These are phyloP conservation scores for Imleria badia DNA, from an alignment of 768 basidiomycete genomes.

Conservation along the genomic window DNA sequence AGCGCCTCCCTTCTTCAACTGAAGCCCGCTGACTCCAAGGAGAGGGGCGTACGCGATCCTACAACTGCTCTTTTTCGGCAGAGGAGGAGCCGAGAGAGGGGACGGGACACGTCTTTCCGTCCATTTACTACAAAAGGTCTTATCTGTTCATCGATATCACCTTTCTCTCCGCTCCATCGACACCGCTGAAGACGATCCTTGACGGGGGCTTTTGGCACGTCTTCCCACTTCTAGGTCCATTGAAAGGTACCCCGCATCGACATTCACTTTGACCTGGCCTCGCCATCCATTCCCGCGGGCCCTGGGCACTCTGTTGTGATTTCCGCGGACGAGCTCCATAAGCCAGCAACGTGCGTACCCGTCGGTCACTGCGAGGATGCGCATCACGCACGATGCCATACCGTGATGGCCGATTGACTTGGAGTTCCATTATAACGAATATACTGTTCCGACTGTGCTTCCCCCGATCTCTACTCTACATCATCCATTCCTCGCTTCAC, in stretches of 20 bases:
- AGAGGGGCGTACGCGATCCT: too few relatives aligned
- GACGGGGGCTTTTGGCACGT: conserved; percentile 17
- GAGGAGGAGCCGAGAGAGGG: too few relatives aligned
- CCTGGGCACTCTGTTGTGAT: conserved; percentile 41
- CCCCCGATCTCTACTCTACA: conserved; percentile 54
- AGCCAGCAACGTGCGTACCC: conserved; percentile 63
- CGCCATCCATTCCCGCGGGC: conserved; percentile 41
- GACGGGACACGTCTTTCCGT: too few relatives aligned
- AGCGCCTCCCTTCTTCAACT: too few relatives aligned
- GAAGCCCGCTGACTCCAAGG: too few relatives aligned
- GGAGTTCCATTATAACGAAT: conserved; percentile 35
- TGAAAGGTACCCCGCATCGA: conserved; percentile 42
- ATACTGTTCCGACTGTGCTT: conserved; percentile 18
- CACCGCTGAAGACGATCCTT: conserved; percentile 29
- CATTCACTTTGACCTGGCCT: conserved; percentile 57
- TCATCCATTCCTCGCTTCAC: conserved; percentile 50
- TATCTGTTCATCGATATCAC: too few relatives aligned
- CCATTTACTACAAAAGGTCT: too few relatives aligned
- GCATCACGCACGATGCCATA: conserved; percentile 55
- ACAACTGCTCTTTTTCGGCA: too few relatives aligned
- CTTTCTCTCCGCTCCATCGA: conserved; percentile 20
- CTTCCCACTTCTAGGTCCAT: conserved; percentile 30
- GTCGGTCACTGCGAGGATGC: conserved; percentile 47
- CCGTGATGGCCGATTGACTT: conserved; percentile 63
- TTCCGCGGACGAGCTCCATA: conserved; percentile 43